A percentile compares a stretch with the other conserved stretches of the same genome.
These are phyloP conservation scores for Elsinoe perseae DNA, from an alignment of 2,329 filamentous ascomycete species.

Conservation along the genomic window DNA sequence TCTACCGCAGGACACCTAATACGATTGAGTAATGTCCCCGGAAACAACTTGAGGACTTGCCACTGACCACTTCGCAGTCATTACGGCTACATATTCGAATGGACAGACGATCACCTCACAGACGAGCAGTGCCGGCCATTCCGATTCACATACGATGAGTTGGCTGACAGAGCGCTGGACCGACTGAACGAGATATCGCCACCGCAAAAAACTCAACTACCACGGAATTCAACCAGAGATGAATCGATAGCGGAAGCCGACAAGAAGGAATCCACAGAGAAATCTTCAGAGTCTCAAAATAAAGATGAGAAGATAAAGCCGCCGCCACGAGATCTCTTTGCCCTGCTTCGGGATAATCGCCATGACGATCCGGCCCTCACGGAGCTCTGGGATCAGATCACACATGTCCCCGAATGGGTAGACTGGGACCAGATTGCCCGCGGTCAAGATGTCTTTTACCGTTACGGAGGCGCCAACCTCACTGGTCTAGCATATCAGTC, in stretches of 20 bases:
- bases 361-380: constrained; percentile 48
- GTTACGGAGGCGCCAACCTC: constrained; percentile 61
- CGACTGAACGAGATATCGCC: constrained; percentile 55
- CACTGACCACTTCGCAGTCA: constrained; percentile 27
- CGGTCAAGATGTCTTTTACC: constrained; percentile 70
- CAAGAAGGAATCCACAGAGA: constrained; percentile 20
- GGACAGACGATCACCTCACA: constrained; percentile 57
- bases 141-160: constrained; percentile 59
- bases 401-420: constrained; percentile 64
- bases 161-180: constrained; percentile 59
- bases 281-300: constrained; percentile 17
- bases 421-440: constrained; percentile 67
- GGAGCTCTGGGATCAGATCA: constrained; percentile 59
- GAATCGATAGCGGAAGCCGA: constrained; percentile 14
- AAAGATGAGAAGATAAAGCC: constrained; percentile 15
- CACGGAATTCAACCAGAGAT: constrained; percentile 32
- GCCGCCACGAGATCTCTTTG: constrained; percentile 51
- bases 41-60: constrained; percentile 17
- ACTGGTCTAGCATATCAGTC: constrained; percentile 59
- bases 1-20: constrained; percentile 36
- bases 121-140: constrained; percentile 52
- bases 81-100: constrained; percentile 64
- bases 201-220: constrained; percentile 33
- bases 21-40: constrained; percentile 33
- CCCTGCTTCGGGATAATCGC: constrained; percentile 52